Conservation (phyloP, 768 basidiomycete genomes). For the Postia placenta region DNA sequence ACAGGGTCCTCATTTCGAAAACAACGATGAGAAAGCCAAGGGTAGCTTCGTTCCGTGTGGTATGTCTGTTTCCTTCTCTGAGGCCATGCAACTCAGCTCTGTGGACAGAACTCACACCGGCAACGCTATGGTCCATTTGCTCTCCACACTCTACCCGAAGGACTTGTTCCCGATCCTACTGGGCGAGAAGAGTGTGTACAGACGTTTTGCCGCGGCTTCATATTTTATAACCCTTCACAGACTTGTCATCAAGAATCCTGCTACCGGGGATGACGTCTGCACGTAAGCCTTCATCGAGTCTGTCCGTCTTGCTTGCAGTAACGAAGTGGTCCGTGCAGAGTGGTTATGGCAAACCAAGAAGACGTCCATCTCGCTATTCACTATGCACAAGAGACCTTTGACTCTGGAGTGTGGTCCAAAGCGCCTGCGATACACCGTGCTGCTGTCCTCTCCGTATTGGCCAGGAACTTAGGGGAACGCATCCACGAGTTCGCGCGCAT, state of each 20-base stretch:
- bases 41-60: no score
- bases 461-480: constrained; percentile 51
- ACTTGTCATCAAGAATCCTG: constrained; percentile 58
- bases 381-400: constrained; percentile 52
- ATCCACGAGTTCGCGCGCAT: constrained; percentile 54
- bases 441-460: constrained; percentile 57
- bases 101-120: constrained; percentile 2
- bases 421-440: constrained; percentile 55
- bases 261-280: constrained; percentile 54
- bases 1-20: no score
- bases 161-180: constrained; percentile 7
- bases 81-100: no score
- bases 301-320: no score
- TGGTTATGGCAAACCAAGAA: constrained; percentile 44
- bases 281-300: constrained; percentile 41
- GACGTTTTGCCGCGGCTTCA: not conserved
- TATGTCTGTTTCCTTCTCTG: no score
- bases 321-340: constrained; percentile 36
- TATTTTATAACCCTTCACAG: constrained; percentile 21
- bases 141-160: constrained; percentile 11
- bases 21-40: no score
- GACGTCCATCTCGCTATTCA: constrained; percentile 48
- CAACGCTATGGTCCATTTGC: constrained; percentile 21
- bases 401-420: constrained; percentile 69
- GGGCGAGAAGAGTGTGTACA: constrained; percentile 19